phyloP scores from a whole-genome alignment of 108 stramenopile species.

The Discostella pseudostelligera region DNA sequence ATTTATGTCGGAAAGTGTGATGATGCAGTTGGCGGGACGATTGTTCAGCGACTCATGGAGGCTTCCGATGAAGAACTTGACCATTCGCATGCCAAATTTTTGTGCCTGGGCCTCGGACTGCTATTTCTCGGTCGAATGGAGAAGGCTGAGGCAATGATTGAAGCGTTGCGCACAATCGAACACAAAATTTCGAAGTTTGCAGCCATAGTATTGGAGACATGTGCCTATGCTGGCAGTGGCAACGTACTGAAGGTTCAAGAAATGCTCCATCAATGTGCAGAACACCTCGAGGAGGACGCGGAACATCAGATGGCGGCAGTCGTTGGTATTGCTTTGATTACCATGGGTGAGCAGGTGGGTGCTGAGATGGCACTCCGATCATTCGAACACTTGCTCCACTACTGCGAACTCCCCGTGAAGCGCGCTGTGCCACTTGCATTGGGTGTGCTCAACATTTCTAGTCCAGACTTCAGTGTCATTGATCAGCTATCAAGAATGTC shows the following conservation, averaged over 20 bases:
- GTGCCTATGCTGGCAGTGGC: slow-evolving; percentile 97
- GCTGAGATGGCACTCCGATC: slow-evolving; percentile 96
- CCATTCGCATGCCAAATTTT: slow-evolving; percentile 89
- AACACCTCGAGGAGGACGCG: slow-evolving; percentile 93
- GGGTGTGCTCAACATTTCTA: slow-evolving; percentile 90
- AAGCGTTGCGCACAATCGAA: slow-evolving; percentile 94
- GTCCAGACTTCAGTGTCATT: slow-evolving; percentile 96
- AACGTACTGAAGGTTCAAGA: slow-evolving; percentile 97
- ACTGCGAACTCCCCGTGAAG: slow-evolving; percentile 97
- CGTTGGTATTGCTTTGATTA: slow-evolving; percentile 94
- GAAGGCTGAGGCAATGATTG: slow-evolving; percentile 96
- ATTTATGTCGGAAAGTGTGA: slow-evolving; percentile 96
- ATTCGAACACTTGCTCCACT: slow-evolving; percentile 99
- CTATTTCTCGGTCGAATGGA: slow-evolving; percentile 96
- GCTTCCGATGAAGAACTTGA: slow-evolving; percentile 95
- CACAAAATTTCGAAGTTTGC: slow-evolving; percentile 95
- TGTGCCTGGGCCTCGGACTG: slow-evolving; percentile 94
- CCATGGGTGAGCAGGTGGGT: slow-evolving; percentile 98
- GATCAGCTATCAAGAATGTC: slow-evolving; percentile 97
- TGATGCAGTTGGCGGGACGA: slow-evolving; percentile 89
- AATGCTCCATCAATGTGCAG: slow-evolving; percentile 97
- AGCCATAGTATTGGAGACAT: slow-evolving; percentile 88
- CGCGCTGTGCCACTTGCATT: slow-evolving; percentile 96
- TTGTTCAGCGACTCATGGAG: slow-evolving; percentile 98
- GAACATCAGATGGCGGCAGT: slow-evolving; percentile 96